phyloP scores from a whole-genome alignment of 495 filamentous ascomycete species.

The Talaromyces thailandensis region DNA sequence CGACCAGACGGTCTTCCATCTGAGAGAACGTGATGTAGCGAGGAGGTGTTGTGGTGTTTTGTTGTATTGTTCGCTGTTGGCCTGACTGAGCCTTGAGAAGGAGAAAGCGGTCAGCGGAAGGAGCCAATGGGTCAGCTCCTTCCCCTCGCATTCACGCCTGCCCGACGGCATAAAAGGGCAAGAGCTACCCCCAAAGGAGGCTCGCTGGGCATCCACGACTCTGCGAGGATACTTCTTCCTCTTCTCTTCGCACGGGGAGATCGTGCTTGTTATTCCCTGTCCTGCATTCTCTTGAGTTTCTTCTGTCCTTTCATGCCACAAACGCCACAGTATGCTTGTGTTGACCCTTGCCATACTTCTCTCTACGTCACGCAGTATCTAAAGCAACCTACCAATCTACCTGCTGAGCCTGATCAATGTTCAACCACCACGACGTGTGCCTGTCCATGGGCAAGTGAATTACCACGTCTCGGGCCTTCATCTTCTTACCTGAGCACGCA shows the following conservation, averaged over 20 bases:
- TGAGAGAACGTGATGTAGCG: conserved; percentile 6
- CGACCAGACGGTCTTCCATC: conserved; percentile 31
- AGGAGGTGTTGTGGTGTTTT: conserved; percentile 1
- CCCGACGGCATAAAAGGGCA: conserved; percentile 2
- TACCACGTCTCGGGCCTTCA: background rate
- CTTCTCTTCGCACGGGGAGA: background rate
- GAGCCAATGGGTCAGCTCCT: background rate
- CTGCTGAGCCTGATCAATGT: background rate
- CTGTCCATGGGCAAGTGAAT: background rate
- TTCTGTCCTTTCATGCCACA: background rate
- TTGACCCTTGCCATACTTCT: background rate
- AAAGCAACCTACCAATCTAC: background rate
- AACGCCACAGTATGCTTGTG: background rate
- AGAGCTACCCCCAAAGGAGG: background rate
- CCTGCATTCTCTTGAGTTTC: background rate
- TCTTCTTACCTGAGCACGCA: background rate
- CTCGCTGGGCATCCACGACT: conserved; percentile 5
- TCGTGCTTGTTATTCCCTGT: background rate
- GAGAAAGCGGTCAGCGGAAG: background rate
- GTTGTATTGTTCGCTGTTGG: background rate
- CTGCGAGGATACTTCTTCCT: background rate
- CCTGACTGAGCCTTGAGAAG: background rate
- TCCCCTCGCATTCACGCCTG: background rate
- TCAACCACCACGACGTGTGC: background rate
- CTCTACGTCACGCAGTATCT: background rate